Evolutionary conservation across 78 protist species (phyloP), one percentile per base, ranked within the genome.

Genomic region (Paratrimastix pyriformis): DNA sequence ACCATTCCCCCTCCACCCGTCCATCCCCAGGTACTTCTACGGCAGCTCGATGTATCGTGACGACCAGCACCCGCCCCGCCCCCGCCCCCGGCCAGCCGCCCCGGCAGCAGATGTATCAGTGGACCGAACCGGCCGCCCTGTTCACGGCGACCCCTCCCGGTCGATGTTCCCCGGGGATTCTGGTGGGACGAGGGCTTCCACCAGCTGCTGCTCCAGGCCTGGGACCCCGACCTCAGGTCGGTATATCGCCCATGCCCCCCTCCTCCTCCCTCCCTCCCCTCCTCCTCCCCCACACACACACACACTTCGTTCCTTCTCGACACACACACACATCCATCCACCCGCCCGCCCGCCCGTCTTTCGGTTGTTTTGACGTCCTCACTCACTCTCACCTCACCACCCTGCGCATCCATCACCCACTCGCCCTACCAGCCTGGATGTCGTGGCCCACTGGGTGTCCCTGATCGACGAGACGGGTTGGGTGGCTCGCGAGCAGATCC

Each of bases 151-250:
- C 21, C 98, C 98, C 29, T 81, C 90, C 26, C 75, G 98, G 40
- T n/a, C 93, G 44, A 78, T 82, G 37, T 91, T 92, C 72, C 95
- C 96, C 80, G 98, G n/a, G 95, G 95, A 30, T 94, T 92, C 39
- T 52, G 92, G n/a, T 94, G 98, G 98, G 98, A 94, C 79, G 98
- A 94, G 55, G 98, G 94, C 18, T 93, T 91, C 82, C 94, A 91
- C 69, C 91, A 89, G 74, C 55, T 93, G 62, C 65, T 91, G n/a
- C 35, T 88, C 30, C 45, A 46, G 21, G 3, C 48, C 13, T 90
- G 82, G 5, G 80, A 76, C 3, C 35, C 39, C 4, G 29, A 60
- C n/a, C n/a, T n/a, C n/a, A n/a, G n/a, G n/a, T n/a, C n/a, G n/a
- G n/a, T n/a, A n/a, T n/a, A n/a, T n/a, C n/a, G 26, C 24, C 26